Base-by-base conservation (phyloP, 192 early-diverging fungal genomes). In the Pilaira anomala region DNA sequence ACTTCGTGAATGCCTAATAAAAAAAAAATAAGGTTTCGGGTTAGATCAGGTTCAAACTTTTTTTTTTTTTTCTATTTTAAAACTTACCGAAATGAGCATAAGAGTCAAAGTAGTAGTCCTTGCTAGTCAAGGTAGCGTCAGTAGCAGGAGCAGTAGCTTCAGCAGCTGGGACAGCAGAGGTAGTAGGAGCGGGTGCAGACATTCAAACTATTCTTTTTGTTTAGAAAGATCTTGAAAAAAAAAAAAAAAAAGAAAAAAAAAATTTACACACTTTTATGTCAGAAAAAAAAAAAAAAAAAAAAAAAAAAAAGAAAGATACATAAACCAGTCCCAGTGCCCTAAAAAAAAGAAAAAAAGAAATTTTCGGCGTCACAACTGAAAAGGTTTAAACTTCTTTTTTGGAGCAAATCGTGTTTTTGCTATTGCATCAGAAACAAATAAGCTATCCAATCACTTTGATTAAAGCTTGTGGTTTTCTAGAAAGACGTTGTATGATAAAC, bases 21-120 rank as follows among this genome's bases (percentile, higher is more conserved):
- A 33, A 41, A 45, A 29, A 18, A 28, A 54, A 49, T 2, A 19
- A 25, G 25, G 19, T 22, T n/a, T 19, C 48, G 11, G 13, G 25
- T 50, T 50, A 50, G 48, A 56, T 16, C 13, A 24, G n/a, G 19
- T 29, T 62, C 44, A 6, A 13, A 16, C 1, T 1, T 19, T 3
- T 46, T 19, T 46, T 46, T 5, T 13, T 46, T 5, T 19, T 40
- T 40, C 39, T 8, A 40, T 40, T 9, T 50, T 7, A 54, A 42
- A 3, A 72, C 67, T 73, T 78, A 86, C 91, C 91, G 72, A 92
- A 96, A 83, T 93, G 91, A 19, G 97, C 92, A 81, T 97, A 99
- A 44, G 95, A 97, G 82, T 99, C 93, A 86, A 97, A 99, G 87
- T 99, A 99, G 76, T 97, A 97, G 78, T 95, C 74, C 49, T 76